Evolutionary conservation across 2,329 filamentous ascomycete species (phyloP), one percentile per base, ranked within the genome.

Genomic region (Cercospora berteroae): DNA sequence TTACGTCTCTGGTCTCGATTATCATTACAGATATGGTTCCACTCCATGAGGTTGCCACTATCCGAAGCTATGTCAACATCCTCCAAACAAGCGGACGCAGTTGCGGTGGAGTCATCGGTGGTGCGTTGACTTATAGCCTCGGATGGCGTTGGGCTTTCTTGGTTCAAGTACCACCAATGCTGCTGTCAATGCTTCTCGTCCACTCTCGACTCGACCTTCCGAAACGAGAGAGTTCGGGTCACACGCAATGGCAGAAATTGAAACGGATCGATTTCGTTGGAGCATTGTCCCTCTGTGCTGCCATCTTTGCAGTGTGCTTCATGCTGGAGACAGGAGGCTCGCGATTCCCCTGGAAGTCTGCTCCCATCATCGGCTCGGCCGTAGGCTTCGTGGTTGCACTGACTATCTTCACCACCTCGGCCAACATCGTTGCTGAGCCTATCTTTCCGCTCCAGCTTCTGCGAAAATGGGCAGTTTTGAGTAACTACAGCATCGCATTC

Each of bases 61-160:
- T 81, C 78, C 76, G 84, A 55, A 80, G 82, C 29, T 86, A 85
- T 74, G 80, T 86, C 52, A 86, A 86, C 64, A 78, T 86, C 13
- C 76, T 81, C 16, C 80, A 81, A 69, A 86, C 84, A 0, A 80
- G 82, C 0, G 84, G 84, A 10, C 78, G 83, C 10, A 82, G 81
- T 66, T 76, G 83, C 23, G 85, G 85, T 33, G 85, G 85, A 1
- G 83, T 85, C 0, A 65, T 89, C 0, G 89, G 88, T 1, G 89
- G 88, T 2, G 85, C 82, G 73, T 76, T 90, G 1, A 85, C 87
- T 1, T 87, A 90, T 69, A 83, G 83, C 0, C 81, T 90, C 12
- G 88, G 88, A 16, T 91, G 88, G 89, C 80, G 89, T 76, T 89
- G 87, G 83, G 86, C 86, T 0, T 89, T 89, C 71, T 73, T 85